These are phyloP conservation scores for Alternaria conjuncta DNA, from an alignment of 2,329 filamentous ascomycete species.

Conservation along the genomic window DNA sequence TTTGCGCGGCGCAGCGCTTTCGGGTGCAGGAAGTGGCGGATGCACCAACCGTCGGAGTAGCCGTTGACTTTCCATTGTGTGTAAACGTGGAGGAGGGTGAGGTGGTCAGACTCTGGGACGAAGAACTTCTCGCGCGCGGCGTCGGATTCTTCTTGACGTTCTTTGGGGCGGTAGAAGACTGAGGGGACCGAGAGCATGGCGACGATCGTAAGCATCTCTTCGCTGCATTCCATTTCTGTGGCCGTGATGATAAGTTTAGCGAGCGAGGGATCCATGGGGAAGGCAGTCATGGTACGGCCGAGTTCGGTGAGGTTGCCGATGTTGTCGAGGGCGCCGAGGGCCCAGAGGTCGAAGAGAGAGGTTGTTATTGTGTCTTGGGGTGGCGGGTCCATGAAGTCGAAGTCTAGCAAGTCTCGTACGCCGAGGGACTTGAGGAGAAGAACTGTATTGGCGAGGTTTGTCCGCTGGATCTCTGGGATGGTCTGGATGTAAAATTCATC, in stretches of 20 bases:
- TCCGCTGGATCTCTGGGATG: constrained; percentile 96
- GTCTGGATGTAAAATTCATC: constrained; percentile 97
- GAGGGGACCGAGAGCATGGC: constrained; percentile 97
- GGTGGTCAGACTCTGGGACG: constrained; percentile 94
- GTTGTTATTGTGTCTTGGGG: constrained; percentile 98
- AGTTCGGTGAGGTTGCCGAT: constrained; percentile 88
- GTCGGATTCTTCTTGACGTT: constrained; percentile 95
- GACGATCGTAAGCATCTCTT: constrained; percentile 98
- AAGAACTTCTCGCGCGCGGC: constrained; percentile 97
- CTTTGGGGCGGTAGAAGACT: constrained; percentile 96
- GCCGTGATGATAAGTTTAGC: constrained; percentile 94
- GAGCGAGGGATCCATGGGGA: constrained; percentile 96
- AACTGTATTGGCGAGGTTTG: constrained; percentile 94
- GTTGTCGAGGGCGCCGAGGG: constrained; percentile 90
- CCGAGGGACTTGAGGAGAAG: constrained; percentile 92
- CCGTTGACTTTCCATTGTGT: constrained; percentile 94
- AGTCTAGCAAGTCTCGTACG: constrained; percentile 91
- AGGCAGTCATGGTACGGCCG: constrained; percentile 92
- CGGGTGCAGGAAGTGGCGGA: constrained; percentile 91
- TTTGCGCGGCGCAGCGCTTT: constrained; percentile 90
- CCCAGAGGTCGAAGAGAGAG: constrained; percentile 97
- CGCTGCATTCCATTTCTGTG: constrained; percentile 87
- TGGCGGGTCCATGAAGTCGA: constrained; percentile 98
- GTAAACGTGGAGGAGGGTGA: constrained; percentile 95
- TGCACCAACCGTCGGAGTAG: constrained; percentile 89